Percentiles rank a stretch among this genome's conserved stretches.
Evolutionary conservation across 257 asterid genomes (phyloP).

Genomic region (Lycium ferocissimum): DNA sequence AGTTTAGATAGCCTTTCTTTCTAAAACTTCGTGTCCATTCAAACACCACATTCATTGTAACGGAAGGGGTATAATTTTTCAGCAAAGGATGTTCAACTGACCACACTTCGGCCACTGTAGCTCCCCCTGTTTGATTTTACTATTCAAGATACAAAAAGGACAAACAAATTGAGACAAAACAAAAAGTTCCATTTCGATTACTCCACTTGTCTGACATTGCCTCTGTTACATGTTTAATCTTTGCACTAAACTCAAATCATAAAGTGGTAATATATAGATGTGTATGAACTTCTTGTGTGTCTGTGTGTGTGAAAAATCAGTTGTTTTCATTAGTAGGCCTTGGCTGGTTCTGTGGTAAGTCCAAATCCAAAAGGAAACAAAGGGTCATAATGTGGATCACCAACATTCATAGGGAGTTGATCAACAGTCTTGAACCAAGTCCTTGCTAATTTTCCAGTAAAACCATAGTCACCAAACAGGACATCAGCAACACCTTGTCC

Average conservation of each 20-base stretch:
- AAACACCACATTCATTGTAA: no score
- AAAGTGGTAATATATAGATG: not conserved
- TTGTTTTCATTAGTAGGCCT: conserved; percentile 5
- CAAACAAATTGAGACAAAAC: not conserved
- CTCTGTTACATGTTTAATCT: not conserved
- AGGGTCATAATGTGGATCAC: conserved; percentile 36
- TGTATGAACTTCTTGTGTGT: not conserved
- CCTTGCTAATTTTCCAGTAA: conserved; percentile 30
- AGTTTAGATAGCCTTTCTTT: no score
- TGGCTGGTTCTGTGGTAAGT: conserved; percentile 12
- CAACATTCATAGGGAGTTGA: conserved; percentile 38
- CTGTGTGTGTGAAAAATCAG: not conserved
- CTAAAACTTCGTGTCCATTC: no score
- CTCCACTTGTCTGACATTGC: not conserved
- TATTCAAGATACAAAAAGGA: not conserved
- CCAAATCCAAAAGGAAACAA: conserved; percentile 34
- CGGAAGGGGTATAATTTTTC: not conserved
- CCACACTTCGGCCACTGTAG: not conserved
- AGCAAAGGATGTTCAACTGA: not conserved
- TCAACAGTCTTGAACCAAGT: conserved; percentile 38
- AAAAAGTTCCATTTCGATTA: not conserved
- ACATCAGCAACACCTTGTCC: conserved; percentile 35
- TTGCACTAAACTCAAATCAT: conserved; percentile 21
- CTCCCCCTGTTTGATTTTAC: not conserved
- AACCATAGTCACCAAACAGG: conserved; percentile 33